Percentiles rank a stretch among this genome's conserved stretches.
Conservation (phyloP, 306 rosid species). For the Quercus cerris region DNA sequence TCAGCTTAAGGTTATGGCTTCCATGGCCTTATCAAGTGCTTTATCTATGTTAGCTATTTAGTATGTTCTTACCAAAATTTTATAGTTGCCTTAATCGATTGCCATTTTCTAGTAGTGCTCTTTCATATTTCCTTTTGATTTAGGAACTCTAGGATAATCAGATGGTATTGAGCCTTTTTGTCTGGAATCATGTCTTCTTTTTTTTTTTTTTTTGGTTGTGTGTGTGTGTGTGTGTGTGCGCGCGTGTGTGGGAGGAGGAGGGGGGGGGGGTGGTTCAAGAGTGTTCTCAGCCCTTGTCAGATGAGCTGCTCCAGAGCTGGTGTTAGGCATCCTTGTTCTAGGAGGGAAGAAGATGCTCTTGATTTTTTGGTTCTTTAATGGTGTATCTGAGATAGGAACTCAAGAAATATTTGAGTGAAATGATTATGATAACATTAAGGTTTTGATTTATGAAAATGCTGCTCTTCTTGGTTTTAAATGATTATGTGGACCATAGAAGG, state of each 20-base stretch:
- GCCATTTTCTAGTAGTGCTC: not conserved
- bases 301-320: not conserved
- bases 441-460: not conserved
- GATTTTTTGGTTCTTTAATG: not conserved
- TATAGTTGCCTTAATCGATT: not conserved
- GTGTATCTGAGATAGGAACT: not conserved
- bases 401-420: not conserved
- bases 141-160: not conserved
- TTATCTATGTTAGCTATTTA: not conserved
- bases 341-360: not conserved
- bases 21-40: not conserved
- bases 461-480: no score
- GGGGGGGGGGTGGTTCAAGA: not conserved
- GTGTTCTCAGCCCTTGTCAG: not conserved
- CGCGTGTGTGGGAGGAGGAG: no score
- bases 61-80: not conserved
- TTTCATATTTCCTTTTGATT: not conserved
- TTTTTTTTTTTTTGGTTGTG: not conserved
- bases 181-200: not conserved
- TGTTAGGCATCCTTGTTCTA: not conserved
- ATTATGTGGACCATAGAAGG: not conserved
- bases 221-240: no score
- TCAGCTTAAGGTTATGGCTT: not conserved
- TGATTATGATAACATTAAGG: not conserved
- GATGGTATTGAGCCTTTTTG: not conserved